A percentile compares a stretch with the other conserved stretches of the same genome.
phyloP scores from a whole-genome alignment of 345 rosid species.

The Lepidium aucheri region DNA sequence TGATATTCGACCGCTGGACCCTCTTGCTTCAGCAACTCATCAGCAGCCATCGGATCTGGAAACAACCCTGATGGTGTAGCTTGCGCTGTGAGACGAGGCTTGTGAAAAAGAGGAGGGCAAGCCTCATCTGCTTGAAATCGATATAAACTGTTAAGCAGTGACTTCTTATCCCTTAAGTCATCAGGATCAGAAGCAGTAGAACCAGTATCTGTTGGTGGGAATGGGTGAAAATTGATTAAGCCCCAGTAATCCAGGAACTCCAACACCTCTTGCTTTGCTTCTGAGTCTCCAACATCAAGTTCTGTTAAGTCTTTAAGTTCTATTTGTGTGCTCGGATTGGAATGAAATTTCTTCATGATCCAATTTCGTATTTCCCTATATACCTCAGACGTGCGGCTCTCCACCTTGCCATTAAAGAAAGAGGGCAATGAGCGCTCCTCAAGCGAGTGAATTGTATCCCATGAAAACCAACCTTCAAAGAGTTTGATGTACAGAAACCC shows the following conservation, averaged over 20 bases:
- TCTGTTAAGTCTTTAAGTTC: slow-evolving; percentile 67
- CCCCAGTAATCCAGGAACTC: slow-evolving; percentile 99
- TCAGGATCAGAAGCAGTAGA: slow-evolving; percentile 31
- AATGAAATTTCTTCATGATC: slow-evolving; percentile 76
- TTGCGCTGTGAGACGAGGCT: slow-evolving; percentile 45
- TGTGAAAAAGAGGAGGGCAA: slow-evolving; percentile 35
- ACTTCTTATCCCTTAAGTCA: slow-evolving; percentile 33
- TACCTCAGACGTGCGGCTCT: slow-evolving; percentile 49
- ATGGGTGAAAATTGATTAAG: slow-evolving; percentile 91
- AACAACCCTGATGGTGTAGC: slow-evolving; percentile 51
- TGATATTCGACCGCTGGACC: slow-evolving; percentile 94
- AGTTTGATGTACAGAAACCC: not conserved
- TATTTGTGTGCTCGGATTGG: slow-evolving; percentile 50
- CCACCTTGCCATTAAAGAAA: slow-evolving; percentile 76
- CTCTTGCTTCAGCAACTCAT: slow-evolving; percentile 67
- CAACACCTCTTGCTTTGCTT: slow-evolving; percentile 81
- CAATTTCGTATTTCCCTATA: slow-evolving; percentile 81
- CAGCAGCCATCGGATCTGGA: slow-evolving; percentile 65
- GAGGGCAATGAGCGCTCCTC: slow-evolving; percentile 79
- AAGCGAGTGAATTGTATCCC: slow-evolving; percentile 70
- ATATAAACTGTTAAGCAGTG: slow-evolving; percentile 60
- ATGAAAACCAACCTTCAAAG: slow-evolving; percentile 90
- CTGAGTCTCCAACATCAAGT: slow-evolving; percentile 68
- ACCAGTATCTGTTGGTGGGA: slow-evolving; percentile 42
- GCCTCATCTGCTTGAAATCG: slow-evolving; percentile 61